These are phyloP conservation scores for Colletotrichum limetticola DNA, from an alignment of 2,329 filamentous ascomycete genomes.

Conservation along the genomic window DNA sequence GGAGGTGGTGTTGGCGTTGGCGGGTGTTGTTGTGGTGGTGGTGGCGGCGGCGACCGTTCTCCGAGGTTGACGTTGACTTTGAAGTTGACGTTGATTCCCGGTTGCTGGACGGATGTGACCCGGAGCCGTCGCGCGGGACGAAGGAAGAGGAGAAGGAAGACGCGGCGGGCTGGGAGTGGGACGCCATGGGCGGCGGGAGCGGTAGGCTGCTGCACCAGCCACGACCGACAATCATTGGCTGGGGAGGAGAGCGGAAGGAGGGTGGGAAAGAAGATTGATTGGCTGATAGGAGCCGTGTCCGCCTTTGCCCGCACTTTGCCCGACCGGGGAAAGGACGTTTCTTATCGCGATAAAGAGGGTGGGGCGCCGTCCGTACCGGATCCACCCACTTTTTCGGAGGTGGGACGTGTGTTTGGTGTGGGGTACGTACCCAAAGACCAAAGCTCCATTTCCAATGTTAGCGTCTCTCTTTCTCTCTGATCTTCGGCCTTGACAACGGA, in stretches of 20 bases:
- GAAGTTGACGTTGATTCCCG: slow-evolving; percentile 19
- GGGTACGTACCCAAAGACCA: not conserved
- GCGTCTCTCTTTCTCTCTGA: slow-evolving; percentile 10
- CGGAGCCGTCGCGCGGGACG: slow-evolving; percentile 22
- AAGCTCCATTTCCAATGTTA: slow-evolving; percentile 25
- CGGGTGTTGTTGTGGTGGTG: not conserved
- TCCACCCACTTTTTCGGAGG: not conserved
- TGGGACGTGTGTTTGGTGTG: not conserved
- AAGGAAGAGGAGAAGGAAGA: not conserved
- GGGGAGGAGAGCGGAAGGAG: not conserved
- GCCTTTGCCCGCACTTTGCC: not conserved
- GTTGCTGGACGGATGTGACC: slow-evolving; percentile 17
- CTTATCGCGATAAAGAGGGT: not conserved
- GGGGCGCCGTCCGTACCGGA: not conserved
- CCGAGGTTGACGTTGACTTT: slow-evolving; percentile 24
- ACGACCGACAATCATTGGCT: slow-evolving; percentile 18
- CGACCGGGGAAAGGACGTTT: not conserved
- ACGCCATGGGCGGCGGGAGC: slow-evolving; percentile 26
- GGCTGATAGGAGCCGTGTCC: not conserved
- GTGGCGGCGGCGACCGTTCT: slow-evolving; percentile 24
- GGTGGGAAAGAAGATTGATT: slow-evolving; percentile 11
- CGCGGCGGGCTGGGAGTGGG: slow-evolving; percentile 19
- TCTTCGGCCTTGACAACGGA: slow-evolving; percentile 31
- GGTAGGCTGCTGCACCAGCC: slow-evolving; percentile 19
- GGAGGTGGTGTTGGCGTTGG: slow-evolving; percentile 19